phyloP scores from a whole-genome alignment of 2,329 filamentous ascomycete genomes.

The Harringtonia aguacate region DNA sequence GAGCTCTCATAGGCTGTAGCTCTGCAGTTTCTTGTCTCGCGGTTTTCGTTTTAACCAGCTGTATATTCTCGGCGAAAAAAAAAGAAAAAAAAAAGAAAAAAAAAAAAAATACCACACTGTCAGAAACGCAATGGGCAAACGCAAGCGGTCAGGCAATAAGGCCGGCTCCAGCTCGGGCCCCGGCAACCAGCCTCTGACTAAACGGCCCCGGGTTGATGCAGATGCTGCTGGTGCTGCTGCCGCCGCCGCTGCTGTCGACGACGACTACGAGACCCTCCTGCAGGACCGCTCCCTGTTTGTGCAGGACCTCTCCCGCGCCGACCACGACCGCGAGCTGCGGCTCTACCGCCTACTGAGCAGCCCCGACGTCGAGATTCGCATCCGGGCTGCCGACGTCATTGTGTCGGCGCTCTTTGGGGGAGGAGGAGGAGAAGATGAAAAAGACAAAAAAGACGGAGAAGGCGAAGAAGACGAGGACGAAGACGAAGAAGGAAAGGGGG shows the following conservation, averaged over 20 bases:
- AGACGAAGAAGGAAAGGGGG: too few relatives aligned
- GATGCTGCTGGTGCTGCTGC: not conserved
- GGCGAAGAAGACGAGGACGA: too few relatives aligned
- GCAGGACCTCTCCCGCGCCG: conserved; percentile 38
- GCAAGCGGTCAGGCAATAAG: conserved; percentile 9
- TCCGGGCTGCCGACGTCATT: conserved; percentile 48
- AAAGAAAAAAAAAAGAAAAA: not conserved
- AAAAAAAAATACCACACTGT: not conserved
- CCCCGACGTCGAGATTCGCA: conserved; percentile 43
- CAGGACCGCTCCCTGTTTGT: conserved; percentile 35
- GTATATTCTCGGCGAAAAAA: not conserved
- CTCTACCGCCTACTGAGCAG: conserved; percentile 53
- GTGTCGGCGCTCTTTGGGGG: conserved; percentile 41
- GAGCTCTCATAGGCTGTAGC: not conserved
- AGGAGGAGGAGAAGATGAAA: conserved; percentile 14
- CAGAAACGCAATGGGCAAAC: conserved; percentile 8
- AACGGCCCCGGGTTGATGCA: conserved; percentile 8
- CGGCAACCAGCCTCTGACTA: conserved; percentile 3
- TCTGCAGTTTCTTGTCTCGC: not conserved
- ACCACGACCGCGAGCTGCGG: conserved; percentile 45
- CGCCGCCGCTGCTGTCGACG: not conserved
- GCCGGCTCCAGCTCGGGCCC: not conserved
- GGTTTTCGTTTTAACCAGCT: not conserved
- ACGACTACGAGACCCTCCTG: conserved; percentile 9
- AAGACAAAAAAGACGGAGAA: too few relatives aligned